Evolutionary conservation across 176 grass and related monocot genomes (phyloP).

Genomic region (Thinopyrum elongatum): DNA sequence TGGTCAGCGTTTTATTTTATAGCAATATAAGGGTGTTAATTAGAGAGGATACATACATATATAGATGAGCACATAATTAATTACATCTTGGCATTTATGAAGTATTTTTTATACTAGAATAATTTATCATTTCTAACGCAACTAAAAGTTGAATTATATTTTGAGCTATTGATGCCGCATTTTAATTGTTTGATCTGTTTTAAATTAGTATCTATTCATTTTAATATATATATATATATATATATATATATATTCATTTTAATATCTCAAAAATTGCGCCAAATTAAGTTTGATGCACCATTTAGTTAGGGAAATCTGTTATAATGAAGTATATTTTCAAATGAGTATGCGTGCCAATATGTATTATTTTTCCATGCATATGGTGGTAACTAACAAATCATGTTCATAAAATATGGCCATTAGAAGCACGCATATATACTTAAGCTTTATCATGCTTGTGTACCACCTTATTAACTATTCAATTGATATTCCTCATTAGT

Average conservation of each 20-base stretch:
- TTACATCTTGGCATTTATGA: neutral
- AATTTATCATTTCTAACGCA: neutral
- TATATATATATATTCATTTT: neutral
- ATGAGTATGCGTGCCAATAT: neutral
- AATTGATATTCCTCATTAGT: constrained; percentile 10
- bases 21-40: neutral
- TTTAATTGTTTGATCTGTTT: neutral
- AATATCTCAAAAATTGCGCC: neutral
- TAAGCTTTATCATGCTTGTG: constrained; percentile 14
- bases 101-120: neutral
- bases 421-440: constrained; percentile 20
- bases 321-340: constrained; percentile 24
- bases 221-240: neutral
- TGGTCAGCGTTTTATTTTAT: neutral
- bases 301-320: constrained; percentile 2
- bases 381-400: constrained; percentile 16
- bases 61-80: neutral
- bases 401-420: constrained; percentile 21
- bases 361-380: neutral
- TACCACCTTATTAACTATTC: constrained; percentile 20
- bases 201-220: neutral
- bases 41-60: neutral
- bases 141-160: neutral
- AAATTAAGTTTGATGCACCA: constrained; percentile 18
- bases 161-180: neutral